Evolutionary conservation across 2,329 filamentous ascomycete genomes (phyloP).

Genomic region (Cytospora schulzeri): DNA sequence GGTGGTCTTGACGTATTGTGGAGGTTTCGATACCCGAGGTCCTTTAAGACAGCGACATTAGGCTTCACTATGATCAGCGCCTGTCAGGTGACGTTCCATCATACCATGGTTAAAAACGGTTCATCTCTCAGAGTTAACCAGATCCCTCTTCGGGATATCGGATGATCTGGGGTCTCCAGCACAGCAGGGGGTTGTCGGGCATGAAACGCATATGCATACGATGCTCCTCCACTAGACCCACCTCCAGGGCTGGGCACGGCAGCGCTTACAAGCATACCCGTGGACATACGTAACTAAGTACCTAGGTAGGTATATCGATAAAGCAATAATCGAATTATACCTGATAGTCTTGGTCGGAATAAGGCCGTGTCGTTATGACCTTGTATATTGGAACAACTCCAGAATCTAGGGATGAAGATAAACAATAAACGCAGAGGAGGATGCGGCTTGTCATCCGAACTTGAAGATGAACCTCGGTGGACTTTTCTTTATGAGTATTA

Average conservation of each 20-base stretch:
- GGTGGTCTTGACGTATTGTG: neutral
- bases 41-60: neutral
- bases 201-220: too few relatives aligned
- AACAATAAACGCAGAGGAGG: too few relatives aligned
- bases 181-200: neutral
- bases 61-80: conserved; percentile 1
- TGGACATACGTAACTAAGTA: neutral
- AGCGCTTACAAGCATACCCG: neutral
- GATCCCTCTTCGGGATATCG: conserved; percentile 8
- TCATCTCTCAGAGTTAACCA: conserved; percentile 7
- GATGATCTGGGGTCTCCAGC: conserved; percentile 14
- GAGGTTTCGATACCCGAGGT: too few relatives aligned
- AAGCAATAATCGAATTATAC: too few relatives aligned
- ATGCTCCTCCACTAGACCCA: neutral
- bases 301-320: too few relatives aligned
- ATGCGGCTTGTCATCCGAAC: too few relatives aligned
- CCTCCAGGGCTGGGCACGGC: neutral
- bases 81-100: conserved; percentile 4
- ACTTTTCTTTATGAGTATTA: too few relatives aligned
- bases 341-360: too few relatives aligned
- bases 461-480: too few relatives aligned
- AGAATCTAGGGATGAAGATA: too few relatives aligned
- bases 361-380: too few relatives aligned
- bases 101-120: neutral
- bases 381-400: too few relatives aligned